Percentiles rank a stretch among this genome's conserved stretches.
Conservation (phyloP, 306 rosid genomes). For the Dalbergia oliveri region DNA sequence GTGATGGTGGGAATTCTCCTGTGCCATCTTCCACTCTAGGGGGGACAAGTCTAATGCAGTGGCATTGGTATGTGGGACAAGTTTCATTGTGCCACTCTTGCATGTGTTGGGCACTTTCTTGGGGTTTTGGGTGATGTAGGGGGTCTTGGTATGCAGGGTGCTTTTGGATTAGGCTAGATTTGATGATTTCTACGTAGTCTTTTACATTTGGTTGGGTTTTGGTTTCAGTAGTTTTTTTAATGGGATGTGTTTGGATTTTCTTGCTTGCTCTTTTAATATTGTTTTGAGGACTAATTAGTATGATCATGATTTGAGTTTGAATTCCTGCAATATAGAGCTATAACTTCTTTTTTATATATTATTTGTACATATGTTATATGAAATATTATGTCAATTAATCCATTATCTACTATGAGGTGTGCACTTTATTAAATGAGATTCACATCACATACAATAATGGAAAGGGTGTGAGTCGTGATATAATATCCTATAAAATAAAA, state of each 20-base stretch:
- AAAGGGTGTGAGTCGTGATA: too few species aligned
- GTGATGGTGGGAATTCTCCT: conserved; percentile 33
- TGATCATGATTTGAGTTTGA: neutral
- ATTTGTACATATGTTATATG: too few species aligned
- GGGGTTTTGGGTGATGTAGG: conserved; percentile 45
- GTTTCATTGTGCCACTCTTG: conserved; percentile 14
- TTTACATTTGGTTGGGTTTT: conserved; percentile 27
- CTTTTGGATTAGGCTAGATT: conserved; percentile 17
- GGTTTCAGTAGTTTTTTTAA: conserved; percentile 18
- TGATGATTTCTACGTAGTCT: conserved; percentile 15
- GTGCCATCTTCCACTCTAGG: conserved; percentile 32
- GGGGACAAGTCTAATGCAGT: conserved; percentile 27
- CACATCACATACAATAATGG: too few species aligned
- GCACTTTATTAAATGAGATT: too few species aligned
- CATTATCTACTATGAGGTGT: too few species aligned
- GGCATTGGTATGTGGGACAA: conserved; percentile 13
- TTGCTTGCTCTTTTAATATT: conserved; percentile 4
- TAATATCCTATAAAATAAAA: too few species aligned
- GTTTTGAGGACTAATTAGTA: conserved; percentile 1
- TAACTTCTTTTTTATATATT: too few species aligned
- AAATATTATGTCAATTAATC: too few species aligned
- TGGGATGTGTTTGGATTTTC: conserved; percentile 9
- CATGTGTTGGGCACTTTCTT: conserved; percentile 32
- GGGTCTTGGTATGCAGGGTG: neutral
- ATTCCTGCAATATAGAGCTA: neutral